phyloP scores from a whole-genome alignment of 2,329 filamentous ascomycete genomes.

The Colletotrichum viniferum region DNA sequence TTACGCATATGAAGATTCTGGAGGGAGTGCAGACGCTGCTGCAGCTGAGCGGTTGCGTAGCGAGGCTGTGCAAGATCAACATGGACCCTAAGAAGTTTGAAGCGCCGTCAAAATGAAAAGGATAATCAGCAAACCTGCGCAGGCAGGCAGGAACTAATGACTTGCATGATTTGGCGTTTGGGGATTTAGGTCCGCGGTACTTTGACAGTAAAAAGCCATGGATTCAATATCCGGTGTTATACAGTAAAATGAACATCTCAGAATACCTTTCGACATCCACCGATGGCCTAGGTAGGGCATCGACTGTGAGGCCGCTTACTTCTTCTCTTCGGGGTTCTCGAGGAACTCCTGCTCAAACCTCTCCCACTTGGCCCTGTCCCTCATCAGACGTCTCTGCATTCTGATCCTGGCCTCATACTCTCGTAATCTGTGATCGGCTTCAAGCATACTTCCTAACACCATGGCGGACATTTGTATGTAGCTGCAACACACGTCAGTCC shows the following conservation, averaged over 20 bases:
- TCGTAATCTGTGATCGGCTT: conserved; percentile 72
- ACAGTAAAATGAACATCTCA: conserved; percentile 11
- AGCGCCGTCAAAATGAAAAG: conserved; percentile 35
- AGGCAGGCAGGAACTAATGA: conserved; percentile 8
- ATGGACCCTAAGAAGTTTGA: conserved; percentile 90
- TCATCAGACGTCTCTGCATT: conserved; percentile 65
- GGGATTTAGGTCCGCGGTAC: conserved; percentile 8
- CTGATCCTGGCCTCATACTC: conserved; percentile 70
- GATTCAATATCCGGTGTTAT: conserved; percentile 2
- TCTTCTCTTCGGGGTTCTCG: conserved; percentile 41
- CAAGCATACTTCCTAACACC: conserved; percentile 78
- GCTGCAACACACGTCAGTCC: conserved; percentile 43
- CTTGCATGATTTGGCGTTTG: conserved; percentile 38
- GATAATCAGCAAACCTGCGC: not conserved
- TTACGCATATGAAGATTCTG: conserved; percentile 99
- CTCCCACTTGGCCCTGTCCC: conserved; percentile 72
- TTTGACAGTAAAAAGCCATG: conserved; percentile 1
- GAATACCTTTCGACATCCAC: not conserved
- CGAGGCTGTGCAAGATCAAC: conserved; percentile 90
- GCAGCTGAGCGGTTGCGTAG: conserved; percentile 91
- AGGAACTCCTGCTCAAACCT: conserved; percentile 66
- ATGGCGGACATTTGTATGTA: conserved; percentile 87
- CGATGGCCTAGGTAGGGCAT: not conserved
- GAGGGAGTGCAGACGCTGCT: conserved; percentile 95
- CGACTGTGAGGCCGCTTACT: not conserved